Percentiles rank a stretch among this genome's conserved stretches.
These are phyloP conservation scores for Cryptococcus jaspeensis DNA, from an alignment of 1,284 basidiomycete species.

Conservation along the genomic window DNA sequence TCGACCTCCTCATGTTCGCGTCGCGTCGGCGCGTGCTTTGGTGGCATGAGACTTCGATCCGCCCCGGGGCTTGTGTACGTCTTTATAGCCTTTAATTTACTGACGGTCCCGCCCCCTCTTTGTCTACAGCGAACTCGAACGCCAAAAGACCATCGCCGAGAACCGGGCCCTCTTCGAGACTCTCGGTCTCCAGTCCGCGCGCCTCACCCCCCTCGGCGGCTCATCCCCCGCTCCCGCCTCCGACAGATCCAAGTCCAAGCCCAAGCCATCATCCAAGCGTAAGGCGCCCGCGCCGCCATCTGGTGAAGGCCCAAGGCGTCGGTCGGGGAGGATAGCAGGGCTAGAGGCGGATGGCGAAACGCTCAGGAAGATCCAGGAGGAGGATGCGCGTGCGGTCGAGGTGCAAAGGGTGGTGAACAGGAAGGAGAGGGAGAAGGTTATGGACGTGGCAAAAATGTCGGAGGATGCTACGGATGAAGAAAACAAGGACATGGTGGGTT, in stretches of 20 bases:
- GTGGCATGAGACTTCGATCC: not conserved
- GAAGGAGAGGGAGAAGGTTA: conserved; percentile 36
- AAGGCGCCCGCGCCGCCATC: conserved; percentile 18
- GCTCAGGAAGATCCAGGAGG: conserved; percentile 30
- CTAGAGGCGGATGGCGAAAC: conserved; percentile 41
- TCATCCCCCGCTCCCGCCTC: conserved; percentile 5
- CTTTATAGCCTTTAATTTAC: not conserved
- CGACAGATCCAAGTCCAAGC: conserved; percentile 6
- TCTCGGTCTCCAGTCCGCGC: conserved; percentile 40
- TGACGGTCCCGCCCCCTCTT: not conserved
- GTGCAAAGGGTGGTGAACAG: conserved; percentile 33
- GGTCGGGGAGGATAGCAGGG: conserved; percentile 39
- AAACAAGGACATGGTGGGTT: conserved; percentile 26
- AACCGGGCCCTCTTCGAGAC: conserved; percentile 50
- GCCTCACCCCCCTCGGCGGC: not conserved
- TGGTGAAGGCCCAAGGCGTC: conserved; percentile 37
- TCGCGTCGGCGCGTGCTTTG: not conserved
- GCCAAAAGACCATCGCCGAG: conserved; percentile 50
- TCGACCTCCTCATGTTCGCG: not conserved
- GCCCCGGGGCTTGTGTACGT: too few relatives aligned
- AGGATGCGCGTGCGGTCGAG: conserved; percentile 38
- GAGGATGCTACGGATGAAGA: conserved; percentile 29
- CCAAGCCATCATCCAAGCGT: conserved; percentile 21
- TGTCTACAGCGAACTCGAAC: conserved; percentile 44
- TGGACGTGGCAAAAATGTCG: conserved; percentile 37